Conservation (phyloP, 2,329 filamentous ascomycete genomes). For the Hymenoscyphus fructigenus region DNA sequence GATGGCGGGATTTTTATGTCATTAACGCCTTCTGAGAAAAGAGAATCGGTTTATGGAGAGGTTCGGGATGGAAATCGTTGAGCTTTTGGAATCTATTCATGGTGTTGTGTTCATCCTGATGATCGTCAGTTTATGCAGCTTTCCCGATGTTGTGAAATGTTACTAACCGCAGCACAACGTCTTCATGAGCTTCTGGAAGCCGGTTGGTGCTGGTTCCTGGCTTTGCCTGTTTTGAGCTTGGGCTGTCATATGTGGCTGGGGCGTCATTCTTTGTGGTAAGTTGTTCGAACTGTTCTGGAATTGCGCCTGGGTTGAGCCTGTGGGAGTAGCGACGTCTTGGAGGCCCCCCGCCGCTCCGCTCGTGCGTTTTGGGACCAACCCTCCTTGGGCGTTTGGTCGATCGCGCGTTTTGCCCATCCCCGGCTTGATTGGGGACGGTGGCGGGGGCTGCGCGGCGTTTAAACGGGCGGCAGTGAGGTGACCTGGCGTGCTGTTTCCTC, state of each 20-base stretch:
- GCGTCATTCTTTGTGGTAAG: slow-evolving; percentile 64
- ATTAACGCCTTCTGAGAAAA: slow-evolving; percentile 27
- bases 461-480: slow-evolving; percentile 79
- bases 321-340: slow-evolving; percentile 77
- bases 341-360: slow-evolving; percentile 69
- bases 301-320: slow-evolving; percentile 90
- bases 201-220: slow-evolving; percentile 71
- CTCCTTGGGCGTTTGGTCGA: slow-evolving; percentile 77
- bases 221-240: slow-evolving; percentile 56
- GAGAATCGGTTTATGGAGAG: slow-evolving; percentile 9
- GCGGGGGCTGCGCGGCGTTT: slow-evolving; percentile 90
- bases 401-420: slow-evolving; percentile 69
- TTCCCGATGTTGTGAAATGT: slow-evolving; percentile 15
- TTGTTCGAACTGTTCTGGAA: slow-evolving; percentile 96
- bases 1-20: slow-evolving; percentile 24
- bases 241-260: slow-evolving; percentile 59
- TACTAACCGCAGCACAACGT: slow-evolving; percentile 81
- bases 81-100: slow-evolving; percentile 14
- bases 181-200: slow-evolving; percentile 92
- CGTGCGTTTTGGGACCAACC: slow-evolving; percentile 71
- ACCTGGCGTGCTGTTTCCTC: slow-evolving; percentile 55
- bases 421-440: slow-evolving; percentile 79
- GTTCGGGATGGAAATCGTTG: slow-evolving; percentile 9
- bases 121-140: slow-evolving; percentile 17
- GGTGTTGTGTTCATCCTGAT: slow-evolving; percentile 32